Evolutionary conservation across 2,329 filamentous ascomycete genomes (phyloP).

Genomic region (Ascochyta rabiei): DNA sequence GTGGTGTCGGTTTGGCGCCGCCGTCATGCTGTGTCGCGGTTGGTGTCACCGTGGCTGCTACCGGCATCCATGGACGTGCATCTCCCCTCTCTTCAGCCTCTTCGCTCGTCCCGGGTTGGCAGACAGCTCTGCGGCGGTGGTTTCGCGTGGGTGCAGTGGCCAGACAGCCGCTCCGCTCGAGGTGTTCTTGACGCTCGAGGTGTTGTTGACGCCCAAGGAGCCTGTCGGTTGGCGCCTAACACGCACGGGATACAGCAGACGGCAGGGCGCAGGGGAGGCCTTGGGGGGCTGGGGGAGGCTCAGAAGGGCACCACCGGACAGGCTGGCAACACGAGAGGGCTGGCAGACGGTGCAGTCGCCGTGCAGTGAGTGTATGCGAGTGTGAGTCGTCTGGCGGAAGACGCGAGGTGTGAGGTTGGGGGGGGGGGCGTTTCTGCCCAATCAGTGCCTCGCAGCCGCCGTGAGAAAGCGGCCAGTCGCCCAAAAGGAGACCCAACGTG

Average conservation of each 20-base stretch:
- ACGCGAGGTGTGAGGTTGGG: conserved; percentile 7
- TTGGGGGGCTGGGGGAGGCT: conserved; percentile 19
- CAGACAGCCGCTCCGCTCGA: conserved; percentile 12
- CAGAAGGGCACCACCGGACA: conserved; percentile 24
- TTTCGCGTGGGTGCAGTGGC: conserved; percentile 13
- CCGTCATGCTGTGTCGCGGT: conserved; percentile 41
- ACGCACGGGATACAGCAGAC: conserved; percentile 10
- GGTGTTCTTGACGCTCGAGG: conserved; percentile 40
- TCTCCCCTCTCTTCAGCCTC: conserved; percentile 17
- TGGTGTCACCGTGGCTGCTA: conserved; percentile 39
- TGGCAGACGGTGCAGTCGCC: background rate
- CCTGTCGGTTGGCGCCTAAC: conserved; percentile 35
- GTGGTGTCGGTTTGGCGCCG: conserved; percentile 41
- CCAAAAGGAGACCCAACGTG: conserved; percentile 11
- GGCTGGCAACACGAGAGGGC: conserved; percentile 18
- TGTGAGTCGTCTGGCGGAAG: conserved; percentile 21
- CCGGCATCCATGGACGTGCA: conserved; percentile 32
- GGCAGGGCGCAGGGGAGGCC: conserved; percentile 16
- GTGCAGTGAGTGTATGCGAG: conserved; percentile 3
- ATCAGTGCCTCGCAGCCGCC: conserved; percentile 4
- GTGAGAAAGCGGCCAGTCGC: conserved; percentile 10
- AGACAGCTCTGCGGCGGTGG: conserved; percentile 1
- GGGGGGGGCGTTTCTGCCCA: conserved; percentile 7
- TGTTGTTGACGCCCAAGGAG: conserved; percentile 40
- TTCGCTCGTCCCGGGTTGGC: background rate